Percentiles rank a stretch among this genome's conserved stretches.
Evolutionary conservation across 768 basidiomycete species (phyloP).

Genomic region (Lactarius psammicola): DNA sequence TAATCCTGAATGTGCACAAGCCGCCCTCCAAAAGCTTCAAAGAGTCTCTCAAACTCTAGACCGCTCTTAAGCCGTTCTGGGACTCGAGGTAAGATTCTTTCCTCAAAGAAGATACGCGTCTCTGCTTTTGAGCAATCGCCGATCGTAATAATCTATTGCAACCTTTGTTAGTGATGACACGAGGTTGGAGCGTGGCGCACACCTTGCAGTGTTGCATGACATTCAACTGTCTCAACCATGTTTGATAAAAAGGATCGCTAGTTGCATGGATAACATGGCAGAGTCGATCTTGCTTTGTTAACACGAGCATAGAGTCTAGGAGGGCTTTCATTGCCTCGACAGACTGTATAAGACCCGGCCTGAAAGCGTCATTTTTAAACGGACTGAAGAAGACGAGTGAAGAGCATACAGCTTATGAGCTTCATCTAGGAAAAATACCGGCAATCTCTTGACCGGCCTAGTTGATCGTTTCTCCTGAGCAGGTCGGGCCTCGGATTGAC

Average conservation of each 20-base stretch:
- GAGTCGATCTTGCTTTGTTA: constrained; percentile 85
- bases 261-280: constrained; percentile 82
- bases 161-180: neutral
- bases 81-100: constrained; percentile 64
- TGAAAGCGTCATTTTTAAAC: constrained; percentile 33
- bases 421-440: constrained; percentile 82
- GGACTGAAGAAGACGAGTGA: neutral
- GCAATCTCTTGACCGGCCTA: constrained; percentile 60
- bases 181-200: neutral
- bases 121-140: constrained; percentile 77
- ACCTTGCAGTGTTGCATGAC: constrained; percentile 85
- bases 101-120: constrained; percentile 62
- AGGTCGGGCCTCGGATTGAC: constrained; percentile 28
- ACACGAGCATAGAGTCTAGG: constrained; percentile 80
- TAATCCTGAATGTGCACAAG: constrained; percentile 82
- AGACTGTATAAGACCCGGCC: constrained; percentile 72
- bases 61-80: constrained; percentile 55
- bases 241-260: constrained; percentile 83
- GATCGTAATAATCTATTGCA: constrained; percentile 66
- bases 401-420: constrained; percentile 73
- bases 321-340: constrained; percentile 80
- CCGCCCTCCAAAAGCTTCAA: constrained; percentile 81
- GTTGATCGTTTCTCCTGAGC: constrained; percentile 38
- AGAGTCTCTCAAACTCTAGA: constrained; percentile 70
- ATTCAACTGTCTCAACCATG: constrained; percentile 76